Percentiles rank a stretch among this genome's conserved stretches.
Conservation (phyloP, 192 early-diverging fungal genomes). For the Mortierella hygrophila region DNA sequence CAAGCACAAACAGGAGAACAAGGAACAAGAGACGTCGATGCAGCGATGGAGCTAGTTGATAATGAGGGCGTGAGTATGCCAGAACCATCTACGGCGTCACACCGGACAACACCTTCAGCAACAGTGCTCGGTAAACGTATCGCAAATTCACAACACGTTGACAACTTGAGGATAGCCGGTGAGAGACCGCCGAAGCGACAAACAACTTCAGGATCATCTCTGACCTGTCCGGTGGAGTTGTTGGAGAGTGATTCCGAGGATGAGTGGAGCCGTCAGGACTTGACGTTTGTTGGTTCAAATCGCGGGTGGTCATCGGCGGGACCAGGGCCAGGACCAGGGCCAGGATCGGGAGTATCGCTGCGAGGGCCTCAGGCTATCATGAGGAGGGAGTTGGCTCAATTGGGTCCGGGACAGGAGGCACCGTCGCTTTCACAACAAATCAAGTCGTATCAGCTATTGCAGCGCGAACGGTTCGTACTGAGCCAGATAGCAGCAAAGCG, state of each 20-base stretch:
- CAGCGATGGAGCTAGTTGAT: not conserved
- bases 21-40: not conserved
- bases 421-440: slow-evolving; percentile 6
- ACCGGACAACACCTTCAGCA: not conserved
- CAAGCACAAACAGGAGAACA: not conserved
- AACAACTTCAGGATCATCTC: slow-evolving; percentile 10
- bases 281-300: not conserved
- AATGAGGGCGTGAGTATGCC: too few species aligned
- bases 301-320: not conserved
- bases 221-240: slow-evolving; percentile 16
- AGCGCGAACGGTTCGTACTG: not conserved
- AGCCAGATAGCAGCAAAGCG: not conserved
- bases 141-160: not conserved
- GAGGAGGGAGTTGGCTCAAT: not conserved
- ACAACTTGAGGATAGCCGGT: not conserved
- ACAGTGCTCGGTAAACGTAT: slow-evolving; percentile 19
- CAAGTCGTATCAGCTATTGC: not conserved
- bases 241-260: slow-evolving; percentile 20
- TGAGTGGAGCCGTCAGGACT: not conserved
- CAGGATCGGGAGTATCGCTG: not conserved
- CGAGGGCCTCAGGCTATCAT: not conserved
- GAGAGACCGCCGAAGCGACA: not conserved
- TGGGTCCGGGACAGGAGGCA: too few species aligned
- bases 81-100: not conserved
- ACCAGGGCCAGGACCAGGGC: too few species aligned